Base-by-base conservation (phyloP, 768 basidiomycete genomes). In the Peribolospora kevripleyi region DNA sequence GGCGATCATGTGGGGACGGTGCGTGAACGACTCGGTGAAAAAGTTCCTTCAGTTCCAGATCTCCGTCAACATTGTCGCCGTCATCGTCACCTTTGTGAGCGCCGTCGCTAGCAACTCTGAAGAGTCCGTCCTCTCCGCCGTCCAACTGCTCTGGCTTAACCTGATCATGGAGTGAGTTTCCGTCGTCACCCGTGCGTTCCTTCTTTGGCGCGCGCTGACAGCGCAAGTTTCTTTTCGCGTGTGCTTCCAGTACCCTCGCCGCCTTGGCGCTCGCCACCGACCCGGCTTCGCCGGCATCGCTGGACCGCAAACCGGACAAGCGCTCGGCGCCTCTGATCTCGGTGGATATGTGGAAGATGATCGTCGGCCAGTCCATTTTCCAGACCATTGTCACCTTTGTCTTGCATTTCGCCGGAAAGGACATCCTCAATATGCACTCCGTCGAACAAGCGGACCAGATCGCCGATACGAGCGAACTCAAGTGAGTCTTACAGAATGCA, bases 1-100 rank as follows among this genome's bases (percentile, higher is more conserved):
- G 62, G 93, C 93, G 55, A 93, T 97, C 62, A 88, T 93, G 73
- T 97, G 93, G 91, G 93, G 93, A 47, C 84, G 93, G 51, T 91
- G 87, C 63, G 91, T 98, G 59, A 98, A 95, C 67, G 93, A 98
- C 63, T 79, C 90, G 0, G 93, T 97, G 52, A 80, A 82, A 65
- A 98, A 97, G 71, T 98, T 97, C 71, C 65, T 98, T 57, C 91
- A 95, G 70, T 64, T 61, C 61, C 65, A 70, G 61, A 57, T 67
- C 53, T 84, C 83, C 14, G 84, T 84, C 62, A 98, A 98, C 71
- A 77, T 97, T 57, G 88, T 88, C 5, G 93, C 93, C 41, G 90
- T 98, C 50, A 68, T 90, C 55, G 81, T 95, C 64, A 95, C 91
- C 8, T 90, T 86, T 61, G 76, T 91, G 57, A 78, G 90, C 42